Evolutionary conservation across 768 basidiomycete species (phyloP), one percentile per base, ranked within the genome.

Genomic region (Tulasnella calospora): DNA sequence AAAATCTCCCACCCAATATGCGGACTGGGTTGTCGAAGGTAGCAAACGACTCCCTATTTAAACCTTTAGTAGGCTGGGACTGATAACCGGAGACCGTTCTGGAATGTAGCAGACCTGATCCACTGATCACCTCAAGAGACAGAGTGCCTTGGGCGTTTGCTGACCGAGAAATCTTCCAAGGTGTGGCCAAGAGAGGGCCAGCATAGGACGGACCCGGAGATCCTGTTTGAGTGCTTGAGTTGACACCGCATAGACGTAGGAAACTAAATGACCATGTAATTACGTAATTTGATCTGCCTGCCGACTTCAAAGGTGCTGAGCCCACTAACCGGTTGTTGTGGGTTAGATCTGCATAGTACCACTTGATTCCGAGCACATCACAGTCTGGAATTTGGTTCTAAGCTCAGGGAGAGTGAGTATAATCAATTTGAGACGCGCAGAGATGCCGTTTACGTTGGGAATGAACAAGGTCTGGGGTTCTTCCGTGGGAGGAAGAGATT

Each of bases 281-380:
- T 38, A 9, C n/a, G n/a, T n/a, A n/a, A n/a, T n/a, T n/a, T n/a
- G 38, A 38, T 38, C 9, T 3, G 9, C 38, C 38, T 38, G n/a
- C n/a, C 9, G 38, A 38, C 38, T 9, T 90, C 69, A 98, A 97
- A 8, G 98, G 99, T 84, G 96, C 99, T 94, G 91, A 98, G 40
- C 97, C 98, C 81, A 99, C 98, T 1, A 97, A 99, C 84, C 99
- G 97, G 6, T 99, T 97, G 3, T 38, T 9, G 5, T 38, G 3
- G 9, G 38, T 9, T 9, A 9, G 9, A 4, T 38, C 5, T n/a
- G n/a, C n/a, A n/a, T n/a, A n/a, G n/a, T 55, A 21, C 61, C 61
- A 67, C 27, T 30, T 27, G 7, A 67, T 27, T 10, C 61, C 61
- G 17, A 61, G 57, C 7, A 13, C 27, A 61, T 61, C 57, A 61